These are phyloP conservation scores for Adansonia gregorii DNA, from an alignment of 441 rosid species.

Conservation along the genomic window DNA sequence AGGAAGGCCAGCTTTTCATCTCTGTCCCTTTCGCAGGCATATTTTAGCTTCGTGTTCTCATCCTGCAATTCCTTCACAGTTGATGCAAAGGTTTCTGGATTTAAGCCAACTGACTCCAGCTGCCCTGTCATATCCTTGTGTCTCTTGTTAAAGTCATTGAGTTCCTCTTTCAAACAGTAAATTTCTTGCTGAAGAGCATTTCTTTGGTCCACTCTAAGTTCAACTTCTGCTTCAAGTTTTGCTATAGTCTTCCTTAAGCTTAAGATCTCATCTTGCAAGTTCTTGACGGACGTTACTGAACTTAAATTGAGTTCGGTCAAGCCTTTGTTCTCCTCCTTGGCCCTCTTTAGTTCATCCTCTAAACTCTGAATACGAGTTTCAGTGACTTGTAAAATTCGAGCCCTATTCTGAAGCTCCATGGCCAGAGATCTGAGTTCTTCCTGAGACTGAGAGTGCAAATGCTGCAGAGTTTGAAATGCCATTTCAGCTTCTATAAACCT, in stretches of 20 bases:
- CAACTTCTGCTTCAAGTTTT: constrained; percentile 87
- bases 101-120: constrained; percentile 68
- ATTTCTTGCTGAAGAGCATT: constrained; percentile 96
- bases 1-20: constrained; percentile 57
- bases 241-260: constrained; percentile 63
- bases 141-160: constrained; percentile 69
- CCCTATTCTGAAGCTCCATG: constrained; percentile 61
- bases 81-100: constrained; percentile 57
- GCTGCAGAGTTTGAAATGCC: constrained; percentile 90
- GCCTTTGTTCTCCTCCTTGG: constrained; percentile 58
- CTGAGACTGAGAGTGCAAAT: constrained; percentile 89
- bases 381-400: constrained; percentile 63
- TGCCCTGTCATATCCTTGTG: constrained; percentile 62
- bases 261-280: constrained; percentile 69
- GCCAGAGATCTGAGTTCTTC: constrained; percentile 81
- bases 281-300: constrained; percentile 66
- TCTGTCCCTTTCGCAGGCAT: constrained; percentile 47
- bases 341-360: constrained; percentile 60
- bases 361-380: constrained; percentile 59
- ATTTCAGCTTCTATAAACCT: constrained; percentile 90
- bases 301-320: constrained; percentile 69
- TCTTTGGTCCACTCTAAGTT: constrained; percentile 77
- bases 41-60: constrained; percentile 61
- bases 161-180: constrained; percentile 87
- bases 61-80: constrained; percentile 68